phyloP scores from a whole-genome alignment of 192 early-diverging fungal species.

The Helicostylum pulchrum region DNA sequence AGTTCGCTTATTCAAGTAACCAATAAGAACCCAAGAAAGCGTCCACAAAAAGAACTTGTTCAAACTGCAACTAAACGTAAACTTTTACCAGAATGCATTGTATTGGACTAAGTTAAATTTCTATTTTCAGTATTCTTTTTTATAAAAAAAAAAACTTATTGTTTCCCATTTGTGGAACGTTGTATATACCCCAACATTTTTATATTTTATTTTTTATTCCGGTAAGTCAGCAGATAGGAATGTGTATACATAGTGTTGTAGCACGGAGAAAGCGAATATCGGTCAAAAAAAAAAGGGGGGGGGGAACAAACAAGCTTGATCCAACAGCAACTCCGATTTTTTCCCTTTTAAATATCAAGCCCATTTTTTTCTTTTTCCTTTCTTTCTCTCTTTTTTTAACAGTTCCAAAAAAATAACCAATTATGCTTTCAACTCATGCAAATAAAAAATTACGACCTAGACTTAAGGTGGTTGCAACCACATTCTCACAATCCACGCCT shows the following conservation, averaged over 20 bases:
- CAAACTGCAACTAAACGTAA: too few relatives aligned
- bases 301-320: not conserved
- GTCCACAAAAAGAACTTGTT: too few relatives aligned
- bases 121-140: too few relatives aligned
- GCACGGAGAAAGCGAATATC: not conserved
- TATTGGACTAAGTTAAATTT: too few relatives aligned
- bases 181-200: too few relatives aligned
- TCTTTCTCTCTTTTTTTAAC: conserved; percentile 10
- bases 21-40: too few relatives aligned
- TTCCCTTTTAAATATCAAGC: not conserved
- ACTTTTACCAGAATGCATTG: too few relatives aligned
- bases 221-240: not conserved
- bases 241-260: too few relatives aligned
- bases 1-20: too few relatives aligned
- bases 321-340: not conserved
- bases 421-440: conserved; percentile 2
- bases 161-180: too few relatives aligned
- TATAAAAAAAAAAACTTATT: too few relatives aligned
- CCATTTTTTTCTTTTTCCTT: not conserved
- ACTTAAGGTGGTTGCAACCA: conserved; percentile 11
- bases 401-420: not conserved
- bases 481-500: conserved; percentile 15
- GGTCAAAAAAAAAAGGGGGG: not conserved
- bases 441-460: conserved; percentile 12
- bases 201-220: too few relatives aligned